Evolutionary conservation across 495 filamentous ascomycete genomes (phyloP).

Genomic region (Penicillium canariense): DNA sequence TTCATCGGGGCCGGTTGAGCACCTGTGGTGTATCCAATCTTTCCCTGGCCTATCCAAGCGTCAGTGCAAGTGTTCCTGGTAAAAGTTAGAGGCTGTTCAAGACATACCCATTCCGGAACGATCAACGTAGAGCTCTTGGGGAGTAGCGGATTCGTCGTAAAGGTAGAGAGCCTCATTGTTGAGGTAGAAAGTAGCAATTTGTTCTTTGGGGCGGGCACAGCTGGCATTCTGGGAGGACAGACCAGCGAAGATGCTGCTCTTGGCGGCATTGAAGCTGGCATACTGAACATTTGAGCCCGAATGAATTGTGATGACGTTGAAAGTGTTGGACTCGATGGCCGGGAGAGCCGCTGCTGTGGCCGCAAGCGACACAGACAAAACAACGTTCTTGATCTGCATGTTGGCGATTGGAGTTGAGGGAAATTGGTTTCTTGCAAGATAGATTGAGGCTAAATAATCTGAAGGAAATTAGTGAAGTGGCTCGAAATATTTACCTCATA

Average conservation of each 20-base stretch:
- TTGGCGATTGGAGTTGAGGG: constrained; percentile 1
- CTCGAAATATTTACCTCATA: background rate
- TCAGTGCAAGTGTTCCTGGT: background rate
- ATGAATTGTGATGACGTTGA: constrained; percentile 47
- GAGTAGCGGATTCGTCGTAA: constrained; percentile 34
- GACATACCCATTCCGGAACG: constrained; percentile 52
- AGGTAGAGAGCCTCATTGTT: constrained; percentile 46
- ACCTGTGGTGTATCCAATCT: constrained; percentile 48
- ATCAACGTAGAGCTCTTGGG: constrained; percentile 51
- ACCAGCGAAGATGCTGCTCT: constrained; percentile 43
- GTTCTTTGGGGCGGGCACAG: constrained; percentile 38
- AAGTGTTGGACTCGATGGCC: constrained; percentile 27
- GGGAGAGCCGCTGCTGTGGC: constrained; percentile 26
- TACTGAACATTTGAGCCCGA: constrained; percentile 48
- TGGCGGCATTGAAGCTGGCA: constrained; percentile 37
- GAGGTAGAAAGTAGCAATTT: constrained; percentile 49
- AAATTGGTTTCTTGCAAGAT: background rate
- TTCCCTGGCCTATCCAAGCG: constrained; percentile 42
- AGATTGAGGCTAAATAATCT: background rate
- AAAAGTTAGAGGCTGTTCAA: background rate
- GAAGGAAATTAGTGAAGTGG: background rate
- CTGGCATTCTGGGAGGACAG: constrained; percentile 42
- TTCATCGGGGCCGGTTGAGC: constrained; percentile 35
- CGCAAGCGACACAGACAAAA: constrained; percentile 25
- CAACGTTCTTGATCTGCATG: constrained; percentile 32